Base-by-base conservation (phyloP, 805 yeast species). In the Saccharomycopsis lassenensis region DNA sequence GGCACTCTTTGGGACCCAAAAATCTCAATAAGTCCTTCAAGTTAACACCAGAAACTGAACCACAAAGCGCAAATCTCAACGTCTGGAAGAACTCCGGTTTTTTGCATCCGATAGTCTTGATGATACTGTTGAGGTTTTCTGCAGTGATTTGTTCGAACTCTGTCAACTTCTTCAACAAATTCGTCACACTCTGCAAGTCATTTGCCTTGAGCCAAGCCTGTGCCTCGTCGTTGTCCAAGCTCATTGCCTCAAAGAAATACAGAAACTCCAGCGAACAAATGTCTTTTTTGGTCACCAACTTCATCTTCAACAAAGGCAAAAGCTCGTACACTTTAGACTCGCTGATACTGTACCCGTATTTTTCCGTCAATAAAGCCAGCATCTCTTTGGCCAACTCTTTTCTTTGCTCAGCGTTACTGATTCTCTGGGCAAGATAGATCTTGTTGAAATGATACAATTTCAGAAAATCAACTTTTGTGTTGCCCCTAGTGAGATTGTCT, bases 401-500 rank as follows among this genome's bases (percentile, higher is more conserved):
- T 45, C 5, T 43, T 27, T 51, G 50, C 1, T 32, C 47, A 0
- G 63, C 58, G 24, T 67, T 57, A 1, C 52, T 48, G 11, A 83
- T 50, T 35, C 63, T 61, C 26, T 54, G 44, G 4, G 57, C 56
- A 26, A 86, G 56, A 51, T 81, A 84, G 41, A 66, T 68, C 49
- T 81, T 83, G 56, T 91, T 87, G 59, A 91, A 82, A 52, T 60
- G 82, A 46, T 65, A 62, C 36, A 91, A 64, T 55, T 91, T 89
- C 36, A 69, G 66, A 41, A 74, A 76, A 45, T 82, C 86, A 5
- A 91, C 95, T 52, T 86, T 89, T 11, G 95, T 93, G 57, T 87
- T 87, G 1, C 98, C 97, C 49, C 74, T 85, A 8, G 97, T 89
- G 47, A 91, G 64, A 17, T 81, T 76, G 39, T 76, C 75, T 25